phyloP scores from a whole-genome alignment of 176 grass and related monocot genomes.

The Alopecurus myosuroides region DNA sequence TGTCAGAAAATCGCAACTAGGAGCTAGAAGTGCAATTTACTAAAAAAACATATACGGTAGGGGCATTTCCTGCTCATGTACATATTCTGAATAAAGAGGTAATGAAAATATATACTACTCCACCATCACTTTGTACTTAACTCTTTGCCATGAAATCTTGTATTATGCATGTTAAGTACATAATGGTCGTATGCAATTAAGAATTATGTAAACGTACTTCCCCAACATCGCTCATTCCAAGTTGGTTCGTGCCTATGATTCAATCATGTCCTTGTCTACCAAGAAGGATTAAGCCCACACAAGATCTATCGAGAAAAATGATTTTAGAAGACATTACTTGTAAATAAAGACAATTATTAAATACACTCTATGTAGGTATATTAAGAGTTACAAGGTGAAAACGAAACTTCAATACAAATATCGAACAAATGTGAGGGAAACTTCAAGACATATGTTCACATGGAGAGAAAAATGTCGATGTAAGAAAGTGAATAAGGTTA shows the following conservation, averaged over 20 bases:
- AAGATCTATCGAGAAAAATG: background rate
- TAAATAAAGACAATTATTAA: background rate
- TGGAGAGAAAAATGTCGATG: background rate
- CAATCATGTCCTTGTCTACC: background rate
- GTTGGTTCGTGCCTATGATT: background rate
- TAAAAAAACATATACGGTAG: too few species aligned
- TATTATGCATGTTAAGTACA: too few species aligned
- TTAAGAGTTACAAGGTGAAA: background rate
- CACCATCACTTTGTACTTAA: too few species aligned
- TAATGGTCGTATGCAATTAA: too few species aligned
- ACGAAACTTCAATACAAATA: too few species aligned
- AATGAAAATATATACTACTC: too few species aligned
- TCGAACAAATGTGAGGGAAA: background rate
- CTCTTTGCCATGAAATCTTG: too few species aligned
- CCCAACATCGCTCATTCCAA: background rate
- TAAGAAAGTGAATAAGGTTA: background rate
- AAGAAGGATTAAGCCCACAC: background rate
- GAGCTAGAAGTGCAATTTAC: too few species aligned
- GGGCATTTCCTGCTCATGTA: too few species aligned
- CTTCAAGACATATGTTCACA: background rate
- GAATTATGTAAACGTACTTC: background rate
- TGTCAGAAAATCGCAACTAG: too few species aligned
- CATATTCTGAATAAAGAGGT: too few species aligned
- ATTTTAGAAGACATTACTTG: background rate
- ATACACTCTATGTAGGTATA: background rate